Base-by-base conservation (phyloP, 768 basidiomycete species). In the Pleurotus tuber-regium region DNA sequence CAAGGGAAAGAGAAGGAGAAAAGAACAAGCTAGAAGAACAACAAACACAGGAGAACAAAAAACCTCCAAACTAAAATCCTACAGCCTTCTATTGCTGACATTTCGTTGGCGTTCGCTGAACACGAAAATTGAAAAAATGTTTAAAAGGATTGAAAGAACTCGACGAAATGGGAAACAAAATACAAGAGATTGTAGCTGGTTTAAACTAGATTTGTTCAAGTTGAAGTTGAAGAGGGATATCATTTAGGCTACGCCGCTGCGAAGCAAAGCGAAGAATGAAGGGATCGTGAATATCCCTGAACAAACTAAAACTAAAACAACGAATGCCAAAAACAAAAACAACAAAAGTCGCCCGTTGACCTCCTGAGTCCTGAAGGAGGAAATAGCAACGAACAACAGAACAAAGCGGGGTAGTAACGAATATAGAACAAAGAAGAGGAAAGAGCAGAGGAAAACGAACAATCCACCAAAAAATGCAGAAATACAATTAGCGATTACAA, bases 81-180 rank as follows among this genome's bases (percentile, higher is more conserved):
- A 40, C n/a, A 40, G 21, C 11, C 38, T 40, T 19, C 38, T 14
- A 40, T 14, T 16, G 38, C n/a, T 40, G 38, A 40, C 38, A 23
- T 19, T 24, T 25, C 18, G 14, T 40, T 40, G 21, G 41, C 41
- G 11, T 42, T 42, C 41, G 41, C 41, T 42, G 9, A 19, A 19
- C n/a, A 9, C n/a, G 21, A 11, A 8, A n/a, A n/a, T 24, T 10
- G 41, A 18, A 25, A 24, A 25, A 10, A 25, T 19, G 41, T 7
- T 5, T 16, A 19, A 42, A 10, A 11, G 26, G 9, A 10, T 42
- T 42, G 41, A 42, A 42, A 42, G 41, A 42, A 42, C 9, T 42
- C 41, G 41, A 42, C 41, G 18, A 24, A 42, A 24, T 25, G 41
- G 41, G 41, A 42, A 42, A 42, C 41, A 42, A 42, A n/a, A n/a